Conservation (phyloP, 1,139 yeast genomes). For the Candida albicans region DNA sequence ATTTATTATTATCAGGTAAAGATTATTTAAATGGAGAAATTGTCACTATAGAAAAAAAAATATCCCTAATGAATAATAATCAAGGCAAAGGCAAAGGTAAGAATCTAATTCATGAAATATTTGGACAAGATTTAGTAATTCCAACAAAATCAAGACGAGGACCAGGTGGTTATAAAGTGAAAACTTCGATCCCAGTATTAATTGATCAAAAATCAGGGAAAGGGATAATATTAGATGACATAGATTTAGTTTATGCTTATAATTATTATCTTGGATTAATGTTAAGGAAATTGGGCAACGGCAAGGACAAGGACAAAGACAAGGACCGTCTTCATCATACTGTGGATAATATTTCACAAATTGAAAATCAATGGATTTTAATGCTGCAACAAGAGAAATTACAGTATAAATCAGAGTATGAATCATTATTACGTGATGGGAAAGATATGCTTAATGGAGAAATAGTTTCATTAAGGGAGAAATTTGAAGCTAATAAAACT, state of each 20-base stretch:
- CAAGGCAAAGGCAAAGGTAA: no score
- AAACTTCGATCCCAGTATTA: constrained; percentile 1
- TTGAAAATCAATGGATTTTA: constrained; percentile 6
- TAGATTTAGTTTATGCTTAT: constrained; percentile 1
- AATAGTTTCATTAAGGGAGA: constrained; percentile 24
- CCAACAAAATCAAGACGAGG: background rate
- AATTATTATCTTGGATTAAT: constrained; percentile 7
- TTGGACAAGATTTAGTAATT: constrained; percentile 4
- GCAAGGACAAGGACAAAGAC: no score
- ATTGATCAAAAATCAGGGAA: constrained; percentile 1
- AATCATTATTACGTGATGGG: constrained; percentile 28
- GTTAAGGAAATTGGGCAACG: background rate
- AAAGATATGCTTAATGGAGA: constrained; percentile 32
- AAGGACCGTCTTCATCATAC: no score
- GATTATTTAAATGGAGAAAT: constrained; percentile 34
- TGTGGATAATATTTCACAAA: background rate
- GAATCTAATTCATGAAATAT: constrained; percentile 1
- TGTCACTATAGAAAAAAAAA: constrained; percentile 24
- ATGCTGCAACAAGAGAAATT: constrained; percentile 23
- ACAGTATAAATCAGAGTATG: constrained; percentile 26
- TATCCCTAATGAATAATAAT: background rate
- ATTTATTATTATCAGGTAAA: constrained; percentile 29
- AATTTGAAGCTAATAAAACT: background rate
- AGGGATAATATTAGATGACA: constrained; percentile 1
- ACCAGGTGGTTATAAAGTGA: background rate